These are phyloP conservation scores for Exsudoporus frostii DNA, from an alignment of 768 basidiomycete species.

Conservation along the genomic window DNA sequence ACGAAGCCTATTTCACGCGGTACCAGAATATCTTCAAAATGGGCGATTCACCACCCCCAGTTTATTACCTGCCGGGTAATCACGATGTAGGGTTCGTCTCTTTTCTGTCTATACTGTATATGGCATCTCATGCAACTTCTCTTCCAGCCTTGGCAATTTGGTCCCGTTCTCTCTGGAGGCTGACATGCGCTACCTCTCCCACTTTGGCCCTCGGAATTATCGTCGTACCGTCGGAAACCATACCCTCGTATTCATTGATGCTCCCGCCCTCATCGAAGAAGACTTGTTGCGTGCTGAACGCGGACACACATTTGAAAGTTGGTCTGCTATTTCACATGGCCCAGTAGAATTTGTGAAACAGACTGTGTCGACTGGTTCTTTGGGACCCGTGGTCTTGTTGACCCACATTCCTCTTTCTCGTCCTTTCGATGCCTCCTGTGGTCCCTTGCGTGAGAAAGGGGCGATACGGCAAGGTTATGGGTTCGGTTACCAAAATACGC, in stretches of 20 bases:
- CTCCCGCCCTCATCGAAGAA: slow-evolving; percentile 72
- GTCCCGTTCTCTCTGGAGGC: slow-evolving; percentile 40
- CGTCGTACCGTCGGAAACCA: slow-evolving; percentile 66
- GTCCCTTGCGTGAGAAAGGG: slow-evolving; percentile 72
- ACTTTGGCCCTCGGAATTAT: slow-evolving; percentile 76
- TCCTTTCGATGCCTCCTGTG: slow-evolving; percentile 65
- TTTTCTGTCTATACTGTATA: not conserved
- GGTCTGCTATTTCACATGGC: slow-evolving; percentile 48
- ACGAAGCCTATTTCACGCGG: slow-evolving; percentile 61
- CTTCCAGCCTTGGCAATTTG: slow-evolving; percentile 28
- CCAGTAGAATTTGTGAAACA: slow-evolving; percentile 53
- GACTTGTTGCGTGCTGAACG: slow-evolving; percentile 49
- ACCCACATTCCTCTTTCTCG: slow-evolving; percentile 89
- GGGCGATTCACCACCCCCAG: slow-evolving; percentile 42
- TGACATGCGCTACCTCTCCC: slow-evolving; percentile 56
- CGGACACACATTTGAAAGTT: slow-evolving; percentile 41
- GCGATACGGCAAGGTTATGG: slow-evolving; percentile 72
- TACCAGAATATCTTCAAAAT: slow-evolving; percentile 70
- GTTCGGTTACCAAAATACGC: slow-evolving; percentile 79
- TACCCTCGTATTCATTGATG: slow-evolving; percentile 68
- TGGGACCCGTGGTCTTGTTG: slow-evolving; percentile 64
- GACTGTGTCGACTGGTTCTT: slow-evolving; percentile 27
- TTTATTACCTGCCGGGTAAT: slow-evolving; percentile 83
- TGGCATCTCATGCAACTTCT: slow-evolving; percentile 1
- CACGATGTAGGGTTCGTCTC: slow-evolving; percentile 75